These are phyloP conservation scores for Xylariaceae sp. DNA, from an alignment of 2,329 filamentous ascomycete genomes.

Conservation along the genomic window DNA sequence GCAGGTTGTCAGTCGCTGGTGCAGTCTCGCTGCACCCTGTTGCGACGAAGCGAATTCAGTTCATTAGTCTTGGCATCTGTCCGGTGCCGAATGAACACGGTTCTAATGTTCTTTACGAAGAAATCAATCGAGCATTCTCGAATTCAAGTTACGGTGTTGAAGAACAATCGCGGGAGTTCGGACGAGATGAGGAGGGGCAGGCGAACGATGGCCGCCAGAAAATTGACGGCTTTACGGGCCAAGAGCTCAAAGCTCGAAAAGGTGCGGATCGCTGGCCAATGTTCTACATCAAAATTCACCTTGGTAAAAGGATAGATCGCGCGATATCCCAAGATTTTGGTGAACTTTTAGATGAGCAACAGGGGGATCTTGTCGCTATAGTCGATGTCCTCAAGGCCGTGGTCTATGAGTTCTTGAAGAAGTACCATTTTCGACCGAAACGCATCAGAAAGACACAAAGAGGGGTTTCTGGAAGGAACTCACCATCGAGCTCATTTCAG, in stretches of 20 bases:
- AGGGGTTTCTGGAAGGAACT: neutral
- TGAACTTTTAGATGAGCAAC: conserved; percentile 42
- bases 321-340: conserved; percentile 29
- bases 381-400: conserved; percentile 63
- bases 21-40: conserved; percentile 66
- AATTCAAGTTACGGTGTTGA: conserved; percentile 69
- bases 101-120: conserved; percentile 65
- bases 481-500: conserved; percentile 2
- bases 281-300: conserved; percentile 70
- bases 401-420: conserved; percentile 67
- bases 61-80: conserved; percentile 70
- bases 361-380: conserved; percentile 49
- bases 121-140: conserved; percentile 71
- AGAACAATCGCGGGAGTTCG: conserved; percentile 42
- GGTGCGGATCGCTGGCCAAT: conserved; percentile 79
- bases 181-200: conserved; percentile 29
- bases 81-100: conserved; percentile 55
- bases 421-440: conserved; percentile 61
- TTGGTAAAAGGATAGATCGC: conserved; percentile 22
- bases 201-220: conserved; percentile 33
- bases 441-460: conserved; percentile 18
- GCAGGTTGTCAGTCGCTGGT: conserved; percentile 58
- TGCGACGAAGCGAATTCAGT: conserved; percentile 69
- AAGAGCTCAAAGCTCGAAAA: conserved; percentile 54
- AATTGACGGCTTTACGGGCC: conserved; percentile 43